Base-by-base conservation (phyloP, 1,284 basidiomycete species). In the Heterobasidion parviporum region DNA sequence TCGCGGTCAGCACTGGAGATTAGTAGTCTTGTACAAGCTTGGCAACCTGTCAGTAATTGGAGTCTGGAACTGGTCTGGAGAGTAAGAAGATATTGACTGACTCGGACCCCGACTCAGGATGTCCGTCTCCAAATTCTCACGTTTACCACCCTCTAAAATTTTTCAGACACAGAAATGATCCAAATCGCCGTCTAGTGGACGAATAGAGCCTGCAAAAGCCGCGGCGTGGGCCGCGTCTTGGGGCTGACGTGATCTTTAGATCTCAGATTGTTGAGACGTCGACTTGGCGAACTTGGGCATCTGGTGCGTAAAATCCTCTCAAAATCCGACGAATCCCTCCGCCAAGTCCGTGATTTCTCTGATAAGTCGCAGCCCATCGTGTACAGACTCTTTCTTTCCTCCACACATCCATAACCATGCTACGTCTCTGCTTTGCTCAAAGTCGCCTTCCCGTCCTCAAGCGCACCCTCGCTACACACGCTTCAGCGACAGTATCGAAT, bases 401-500 rank as follows among this genome's bases (percentile, higher is more conserved):
- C 38, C 38, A 34, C 41, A 43, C 26, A 34, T 9, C 26, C 38
- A 34, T 8, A 6, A n/a, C 38, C 44, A 73, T 72, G 71, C 62
- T 70, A 43, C 66, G 65, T 52, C 43, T 63, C 18, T 55, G 57
- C 16, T 50, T 59, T 35, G 60, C 64, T 15, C 44, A 52, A n/a
- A 41, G n/a, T 14, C 56, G 60, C 34, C 56, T 62, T 26, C 52
- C 66, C 20, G 52, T 58, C 10, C 55, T 70, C 53, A 68, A 63
- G 50, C 76, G 87, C 36, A 64, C 77, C 16, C 75, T 89, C 36
- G 87, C 87, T 9, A 89, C 84, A 0, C 81, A 86, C 65, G 77
- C 80, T 6, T 63, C 72, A 20, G 56, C 70, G 18, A 60, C 68
- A 6, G 61, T 64, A 18, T 57, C 67, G 7, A 58, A 70, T 16